Evolutionary conservation across 805 yeast genomes (phyloP).

Genomic region (Yarrowia porcina): DNA sequence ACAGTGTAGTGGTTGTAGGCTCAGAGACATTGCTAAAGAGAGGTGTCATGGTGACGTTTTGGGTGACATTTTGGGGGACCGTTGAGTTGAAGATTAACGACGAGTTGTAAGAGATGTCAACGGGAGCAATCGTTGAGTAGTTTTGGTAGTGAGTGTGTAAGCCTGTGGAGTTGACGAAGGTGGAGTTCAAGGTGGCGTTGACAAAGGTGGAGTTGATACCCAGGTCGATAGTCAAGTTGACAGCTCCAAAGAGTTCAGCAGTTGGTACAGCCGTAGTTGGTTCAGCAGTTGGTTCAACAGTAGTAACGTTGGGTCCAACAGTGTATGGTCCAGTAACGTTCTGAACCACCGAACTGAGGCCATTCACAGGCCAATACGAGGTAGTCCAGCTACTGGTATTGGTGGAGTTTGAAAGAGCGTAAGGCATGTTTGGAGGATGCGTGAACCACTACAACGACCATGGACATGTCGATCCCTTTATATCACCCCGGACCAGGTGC

Average conservation of each 20-base stretch:
- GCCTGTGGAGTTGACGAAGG: not conserved
- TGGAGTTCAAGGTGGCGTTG: not conserved
- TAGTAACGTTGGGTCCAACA: too few species aligned
- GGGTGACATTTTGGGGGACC: not conserved
- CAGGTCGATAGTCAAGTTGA: not conserved
- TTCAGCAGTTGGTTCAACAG: too few species aligned
- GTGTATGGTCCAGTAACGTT: too few species aligned
- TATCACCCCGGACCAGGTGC: not conserved
- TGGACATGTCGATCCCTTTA: not conserved
- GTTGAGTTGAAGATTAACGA: not conserved
- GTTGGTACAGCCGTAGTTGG: too few species aligned
- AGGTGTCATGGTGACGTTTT: not conserved
- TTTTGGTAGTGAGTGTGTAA: too few species aligned
- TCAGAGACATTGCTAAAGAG: not conserved
- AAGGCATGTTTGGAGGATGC: not conserved
- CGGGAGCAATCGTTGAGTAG: not conserved
- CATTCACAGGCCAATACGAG: not conserved
- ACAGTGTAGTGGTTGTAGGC: not conserved
- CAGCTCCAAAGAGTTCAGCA: too few species aligned
- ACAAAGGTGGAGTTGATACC: not conserved
- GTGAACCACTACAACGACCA: not conserved
- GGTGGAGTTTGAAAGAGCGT: not conserved
- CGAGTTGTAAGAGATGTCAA: not conserved
- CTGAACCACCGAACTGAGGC: not conserved
- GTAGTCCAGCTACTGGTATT: constrained; percentile 8